Percentiles rank a stretch among this genome's conserved stretches.
These are phyloP conservation scores for Saururus chinensis DNA, from an alignment of 164 flowering plant species.

Conservation along the genomic window DNA sequence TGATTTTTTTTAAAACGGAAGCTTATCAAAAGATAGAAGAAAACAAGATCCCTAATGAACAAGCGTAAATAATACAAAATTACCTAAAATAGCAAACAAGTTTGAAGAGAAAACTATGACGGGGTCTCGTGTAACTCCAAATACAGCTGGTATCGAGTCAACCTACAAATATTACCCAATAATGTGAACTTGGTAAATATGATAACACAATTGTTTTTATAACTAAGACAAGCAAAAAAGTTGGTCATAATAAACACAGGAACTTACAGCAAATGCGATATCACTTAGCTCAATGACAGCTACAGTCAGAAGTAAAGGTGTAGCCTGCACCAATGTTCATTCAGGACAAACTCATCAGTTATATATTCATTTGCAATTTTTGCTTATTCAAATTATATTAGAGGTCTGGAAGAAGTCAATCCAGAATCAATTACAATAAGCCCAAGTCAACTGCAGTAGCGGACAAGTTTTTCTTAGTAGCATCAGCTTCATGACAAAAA, in stretches of 20 bases:
- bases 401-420: too few relatives aligned
- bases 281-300: slow-evolving; percentile 96
- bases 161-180: slow-evolving; percentile 35
- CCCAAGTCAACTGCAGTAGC: neutral
- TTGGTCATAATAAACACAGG: neutral
- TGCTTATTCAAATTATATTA: too few relatives aligned
- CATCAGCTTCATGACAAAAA: neutral
- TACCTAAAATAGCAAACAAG: slow-evolving; percentile 92
- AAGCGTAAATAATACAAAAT: neutral
- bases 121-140: slow-evolving; percentile 95
- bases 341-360: neutral
- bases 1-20: too few relatives aligned
- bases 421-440: neutral
- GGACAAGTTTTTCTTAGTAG: neutral
- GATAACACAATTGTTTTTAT: neutral
- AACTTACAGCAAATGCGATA: slow-evolving; percentile 93
- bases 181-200: neutral
- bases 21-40: too few relatives aligned
- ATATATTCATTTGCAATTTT: neutral
- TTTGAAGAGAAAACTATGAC: slow-evolving; percentile 81
- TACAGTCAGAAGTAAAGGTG: slow-evolving; percentile 88
- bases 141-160: slow-evolving; percentile 97
- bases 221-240: neutral
- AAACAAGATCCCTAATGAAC: too few relatives aligned
- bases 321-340: slow-evolving; percentile 54